Evolutionary conservation across 2,329 filamentous ascomycete genomes (phyloP).

Genomic region (Erysiphe pulchra): DNA sequence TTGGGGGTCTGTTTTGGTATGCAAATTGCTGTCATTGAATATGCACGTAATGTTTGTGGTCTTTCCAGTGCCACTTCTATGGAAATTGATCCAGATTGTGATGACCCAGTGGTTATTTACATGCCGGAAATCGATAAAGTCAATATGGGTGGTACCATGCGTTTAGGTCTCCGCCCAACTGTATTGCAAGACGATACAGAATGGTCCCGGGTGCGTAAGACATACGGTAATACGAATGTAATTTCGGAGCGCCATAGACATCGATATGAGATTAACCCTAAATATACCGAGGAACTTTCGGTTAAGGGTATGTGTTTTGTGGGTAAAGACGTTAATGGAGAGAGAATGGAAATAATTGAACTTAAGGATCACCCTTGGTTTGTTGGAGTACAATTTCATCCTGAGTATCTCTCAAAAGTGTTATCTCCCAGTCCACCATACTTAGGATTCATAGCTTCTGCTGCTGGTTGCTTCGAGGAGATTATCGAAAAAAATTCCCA

Average conservation of each 20-base stretch:
- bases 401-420: conserved; percentile 59
- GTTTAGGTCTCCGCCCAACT: conserved; percentile 49
- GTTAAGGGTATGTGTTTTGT: conserved; percentile 47
- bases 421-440: conserved; percentile 50
- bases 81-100: conserved; percentile 12
- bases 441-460: conserved; percentile 64
- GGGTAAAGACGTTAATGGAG: conserved; percentile 53
- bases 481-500: conserved; percentile 3
- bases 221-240: conserved; percentile 35
- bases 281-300: conserved; percentile 42
- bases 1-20: conserved; percentile 55
- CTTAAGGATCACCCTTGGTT: conserved; percentile 65
- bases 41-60: conserved; percentile 48
- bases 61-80: conserved; percentile 19
- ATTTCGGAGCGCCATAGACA: conserved; percentile 62
- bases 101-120: conserved; percentile 38
- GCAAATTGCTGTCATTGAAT: conserved; percentile 79
- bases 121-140: conserved; percentile 71
- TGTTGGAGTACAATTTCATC: conserved; percentile 70
- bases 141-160: conserved; percentile 71
- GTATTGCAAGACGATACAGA: conserved; percentile 51
- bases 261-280: conserved; percentile 75
- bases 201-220: conserved; percentile 50
- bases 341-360: conserved; percentile 65
- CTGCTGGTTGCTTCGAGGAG: conserved; percentile 14